Percentiles rank a stretch among this genome's conserved stretches.
Evolutionary conservation across 495 filamentous ascomycete species (phyloP).

Genomic region (Talaromyces nanjingensis): DNA sequence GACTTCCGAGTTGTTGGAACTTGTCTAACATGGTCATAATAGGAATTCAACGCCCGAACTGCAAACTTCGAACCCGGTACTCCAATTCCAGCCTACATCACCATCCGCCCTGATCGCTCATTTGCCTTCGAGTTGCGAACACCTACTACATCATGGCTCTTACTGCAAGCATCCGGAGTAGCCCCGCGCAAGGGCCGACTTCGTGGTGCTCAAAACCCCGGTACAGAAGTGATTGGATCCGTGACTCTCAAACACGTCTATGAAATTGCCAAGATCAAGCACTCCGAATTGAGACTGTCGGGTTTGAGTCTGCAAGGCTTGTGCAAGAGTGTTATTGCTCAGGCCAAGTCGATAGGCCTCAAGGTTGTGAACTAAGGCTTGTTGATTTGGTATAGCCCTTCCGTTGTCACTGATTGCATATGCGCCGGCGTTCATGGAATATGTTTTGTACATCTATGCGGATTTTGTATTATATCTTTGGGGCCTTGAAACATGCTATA

Average conservation of each 20-base stretch:
- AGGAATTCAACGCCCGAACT: constrained; percentile 98
- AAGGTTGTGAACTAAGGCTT: constrained; percentile 46
- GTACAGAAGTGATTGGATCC: constrained; percentile 70
- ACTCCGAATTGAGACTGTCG: constrained; percentile 70
- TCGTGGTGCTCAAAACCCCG: constrained; percentile 70
- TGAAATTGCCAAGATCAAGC: constrained; percentile 97
- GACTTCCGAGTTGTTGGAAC: background rate
- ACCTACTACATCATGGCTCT: constrained; percentile 79
- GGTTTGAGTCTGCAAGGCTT: constrained; percentile 75
- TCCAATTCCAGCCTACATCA: constrained; percentile 84
- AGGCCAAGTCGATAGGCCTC: constrained; percentile 85
- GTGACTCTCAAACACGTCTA: constrained; percentile 94
- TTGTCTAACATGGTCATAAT: constrained; percentile 3
- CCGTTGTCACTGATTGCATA: background rate
- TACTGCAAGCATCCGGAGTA: constrained; percentile 77
- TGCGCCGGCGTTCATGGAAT: background rate
- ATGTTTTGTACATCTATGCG: background rate
- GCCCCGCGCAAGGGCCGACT: constrained; percentile 68
- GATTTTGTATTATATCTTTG: background rate
- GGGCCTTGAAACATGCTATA: background rate
- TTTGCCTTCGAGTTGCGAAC: constrained; percentile 94
- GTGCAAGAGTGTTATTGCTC: constrained; percentile 76
- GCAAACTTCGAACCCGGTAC: constrained; percentile 75
- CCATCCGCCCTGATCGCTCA: constrained; percentile 84
- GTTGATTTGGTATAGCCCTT: background rate